Evolutionary conservation across 2,329 filamentous ascomycete genomes (phyloP), one percentile per base, ranked within the genome.

Genomic region (Xylaria sp.): DNA sequence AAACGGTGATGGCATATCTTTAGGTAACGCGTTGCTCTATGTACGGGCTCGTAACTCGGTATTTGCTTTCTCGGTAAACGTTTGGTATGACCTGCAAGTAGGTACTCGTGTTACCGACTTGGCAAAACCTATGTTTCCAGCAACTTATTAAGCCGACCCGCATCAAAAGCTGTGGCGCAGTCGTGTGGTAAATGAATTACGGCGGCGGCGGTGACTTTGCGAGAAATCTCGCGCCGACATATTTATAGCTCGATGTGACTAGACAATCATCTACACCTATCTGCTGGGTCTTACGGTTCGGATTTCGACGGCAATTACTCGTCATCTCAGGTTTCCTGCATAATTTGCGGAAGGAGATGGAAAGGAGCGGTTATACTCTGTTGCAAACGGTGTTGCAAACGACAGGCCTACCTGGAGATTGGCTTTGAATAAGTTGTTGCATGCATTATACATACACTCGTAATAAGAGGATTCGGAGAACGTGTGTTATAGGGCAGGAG

Each of bases 161-260:
- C 48, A 63, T 54, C 55, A 48, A 25, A n/a, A 39, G 39, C 15
- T 56, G 55, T 66, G 50, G 48, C 60, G 60, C 55, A 63, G 39
- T 46, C 39, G n/a, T 51, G 32, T 44, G 52, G 48, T 60, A 46
- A 44, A 48, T 63, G 57, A 51, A 64, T 51, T 13, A 18, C 41
- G 59, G 41, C 15, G 25, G 10, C 34, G 34, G 34, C 34, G 34
- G 41, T 10, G 25, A 15, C 13, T 63, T 55, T 32, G 37, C 34
- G 46, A 48, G 39, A 48, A 52, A 34, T 50, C 59, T 67, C 51
- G 60, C 58, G 51, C 39, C 28, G 25, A 7, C n/a, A 44, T 62
- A 50, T 56, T 41, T 39, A 59, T 25, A 28, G 41, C 41, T 54
- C 50, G 39, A 60, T 50, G 28, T 28, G 25, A 39, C 37, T n/a